Conservation (phyloP, 208 protist genomes). For the Acanthamoeba pearcei region DNA sequence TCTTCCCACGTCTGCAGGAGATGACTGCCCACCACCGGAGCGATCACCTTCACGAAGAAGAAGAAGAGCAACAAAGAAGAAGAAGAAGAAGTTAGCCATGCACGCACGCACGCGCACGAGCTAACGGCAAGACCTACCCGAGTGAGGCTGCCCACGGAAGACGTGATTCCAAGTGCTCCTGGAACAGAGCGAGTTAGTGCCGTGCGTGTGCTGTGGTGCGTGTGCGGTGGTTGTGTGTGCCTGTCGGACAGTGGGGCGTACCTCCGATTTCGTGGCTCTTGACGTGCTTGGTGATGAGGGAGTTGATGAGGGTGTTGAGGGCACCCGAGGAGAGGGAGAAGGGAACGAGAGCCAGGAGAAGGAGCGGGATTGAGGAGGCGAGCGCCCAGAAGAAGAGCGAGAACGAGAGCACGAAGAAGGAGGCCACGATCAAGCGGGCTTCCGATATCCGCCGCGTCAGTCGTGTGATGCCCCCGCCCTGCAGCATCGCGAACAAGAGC, state of each 20-base stretch:
- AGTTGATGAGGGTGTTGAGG: conserved; percentile 65
- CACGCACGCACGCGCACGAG: not conserved
- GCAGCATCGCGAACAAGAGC: conserved; percentile 32
- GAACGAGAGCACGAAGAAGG: conserved; percentile 31
- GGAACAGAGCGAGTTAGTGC: not conserved
- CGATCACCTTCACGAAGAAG: not conserved
- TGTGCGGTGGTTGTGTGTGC: not conserved
- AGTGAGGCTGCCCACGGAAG: conserved; percentile 53
- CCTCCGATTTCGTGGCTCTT: conserved; percentile 26
- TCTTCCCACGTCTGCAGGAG: conserved; percentile 32
- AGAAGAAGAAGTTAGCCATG: not conserved
- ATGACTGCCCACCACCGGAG: not conserved
- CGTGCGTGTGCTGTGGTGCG: not conserved
- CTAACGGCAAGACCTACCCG: not conserved
- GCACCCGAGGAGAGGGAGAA: conserved; percentile 21
- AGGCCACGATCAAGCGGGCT: not conserved
- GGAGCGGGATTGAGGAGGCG: not conserved
- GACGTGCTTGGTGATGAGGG: conserved; percentile 28
- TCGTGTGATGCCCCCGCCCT: conserved; percentile 9
- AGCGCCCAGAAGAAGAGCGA: conserved; percentile 21
- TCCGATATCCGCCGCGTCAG: conserved; percentile 9
- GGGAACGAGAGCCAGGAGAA: conserved; percentile 11
- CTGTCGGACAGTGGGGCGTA: not conserved
- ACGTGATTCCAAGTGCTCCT: conserved; percentile 16
- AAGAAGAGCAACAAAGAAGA: no score